phyloP scores from a whole-genome alignment of 805 yeast species.

The Starmerella gropengiesseri region DNA sequence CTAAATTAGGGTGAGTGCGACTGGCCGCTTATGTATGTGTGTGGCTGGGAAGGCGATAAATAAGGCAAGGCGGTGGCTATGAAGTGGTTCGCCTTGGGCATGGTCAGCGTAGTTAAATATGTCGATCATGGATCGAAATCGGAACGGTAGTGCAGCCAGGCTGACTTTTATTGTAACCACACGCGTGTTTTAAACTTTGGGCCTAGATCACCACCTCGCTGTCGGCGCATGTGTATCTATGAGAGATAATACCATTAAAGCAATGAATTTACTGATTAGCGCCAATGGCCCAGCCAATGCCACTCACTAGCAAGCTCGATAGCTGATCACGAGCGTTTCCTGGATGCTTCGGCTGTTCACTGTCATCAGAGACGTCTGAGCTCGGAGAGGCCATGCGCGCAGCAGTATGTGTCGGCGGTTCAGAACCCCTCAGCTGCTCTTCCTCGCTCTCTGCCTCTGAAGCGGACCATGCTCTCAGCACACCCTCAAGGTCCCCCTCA shows the following conservation, averaged over 20 bases:
- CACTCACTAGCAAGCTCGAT: constrained; percentile 42
- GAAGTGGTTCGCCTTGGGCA: neutral
- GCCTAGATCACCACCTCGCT: no score
- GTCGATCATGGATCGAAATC: no score
- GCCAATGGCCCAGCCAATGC: constrained; percentile 56
- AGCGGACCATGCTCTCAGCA: constrained; percentile 50
- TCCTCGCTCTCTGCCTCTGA: constrained; percentile 18
- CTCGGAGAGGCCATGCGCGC: neutral
- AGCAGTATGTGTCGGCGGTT: neutral
- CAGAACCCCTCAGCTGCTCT: neutral
- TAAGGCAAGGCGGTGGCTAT: neutral
- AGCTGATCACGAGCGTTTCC: constrained; percentile 39
- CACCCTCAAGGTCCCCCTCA: constrained; percentile 42
- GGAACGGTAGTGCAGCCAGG: no score
- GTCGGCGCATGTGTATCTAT: no score
- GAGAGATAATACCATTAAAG: no score
- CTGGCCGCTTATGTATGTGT: neutral
- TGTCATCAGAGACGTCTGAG: neutral
- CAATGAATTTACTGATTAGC: constrained; percentile 31
- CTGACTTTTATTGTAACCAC: no score
- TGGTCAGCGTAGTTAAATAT: neutral
- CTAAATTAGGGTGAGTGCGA: neutral
- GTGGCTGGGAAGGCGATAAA: neutral
- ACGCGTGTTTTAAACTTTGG: no score
- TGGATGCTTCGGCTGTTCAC: no score